phyloP scores from a whole-genome alignment of 2,329 filamentous ascomycete genomes.

The Nannizziopsis arthrosporioides region DNA sequence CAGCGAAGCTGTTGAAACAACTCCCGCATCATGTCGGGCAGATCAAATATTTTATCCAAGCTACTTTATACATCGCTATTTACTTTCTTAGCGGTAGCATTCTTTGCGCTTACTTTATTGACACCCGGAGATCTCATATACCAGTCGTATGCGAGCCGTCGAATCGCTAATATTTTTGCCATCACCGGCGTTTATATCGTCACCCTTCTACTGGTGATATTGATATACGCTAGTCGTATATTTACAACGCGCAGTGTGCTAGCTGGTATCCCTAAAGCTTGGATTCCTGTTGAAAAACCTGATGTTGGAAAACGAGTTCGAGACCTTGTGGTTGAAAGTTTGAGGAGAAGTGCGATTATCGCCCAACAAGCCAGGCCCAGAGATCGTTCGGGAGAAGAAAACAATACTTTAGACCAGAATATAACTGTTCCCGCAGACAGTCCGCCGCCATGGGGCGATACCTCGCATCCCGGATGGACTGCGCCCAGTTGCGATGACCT shows the following conservation, averaged over 20 bases:
- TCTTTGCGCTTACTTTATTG: constrained; percentile 61
- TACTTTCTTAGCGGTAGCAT: constrained; percentile 60
- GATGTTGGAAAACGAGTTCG: constrained; percentile 66
- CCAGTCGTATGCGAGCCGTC: constrained; percentile 55
- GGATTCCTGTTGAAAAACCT: constrained; percentile 74
- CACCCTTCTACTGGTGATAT: constrained; percentile 55
- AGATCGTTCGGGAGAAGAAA: constrained; percentile 39
- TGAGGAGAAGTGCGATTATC: constrained; percentile 67
- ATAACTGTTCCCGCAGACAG: constrained; percentile 25
- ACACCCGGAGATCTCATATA: constrained; percentile 72
- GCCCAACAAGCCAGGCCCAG: constrained; percentile 66
- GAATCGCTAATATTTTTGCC: constrained; percentile 72
- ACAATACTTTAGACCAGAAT: constrained; percentile 12
- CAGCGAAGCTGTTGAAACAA: background rate
- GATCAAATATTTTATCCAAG: constrained; percentile 40
- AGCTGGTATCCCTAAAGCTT: constrained; percentile 71
- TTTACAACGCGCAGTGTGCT: constrained; percentile 75
- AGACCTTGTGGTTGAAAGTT: constrained; percentile 59
- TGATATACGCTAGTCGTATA: constrained; percentile 73
- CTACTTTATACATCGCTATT: constrained; percentile 75
- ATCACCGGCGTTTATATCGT: constrained; percentile 64
- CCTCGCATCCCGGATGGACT: constrained; percentile 81
- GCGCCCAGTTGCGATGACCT: constrained; percentile 64
- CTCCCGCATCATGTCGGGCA: constrained; percentile 3
- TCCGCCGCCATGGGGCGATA: constrained; percentile 62